Evolutionary conservation across 345 rosid genomes (phyloP), one percentile per base, ranked within the genome.

Genomic region (Angophora floribunda): DNA sequence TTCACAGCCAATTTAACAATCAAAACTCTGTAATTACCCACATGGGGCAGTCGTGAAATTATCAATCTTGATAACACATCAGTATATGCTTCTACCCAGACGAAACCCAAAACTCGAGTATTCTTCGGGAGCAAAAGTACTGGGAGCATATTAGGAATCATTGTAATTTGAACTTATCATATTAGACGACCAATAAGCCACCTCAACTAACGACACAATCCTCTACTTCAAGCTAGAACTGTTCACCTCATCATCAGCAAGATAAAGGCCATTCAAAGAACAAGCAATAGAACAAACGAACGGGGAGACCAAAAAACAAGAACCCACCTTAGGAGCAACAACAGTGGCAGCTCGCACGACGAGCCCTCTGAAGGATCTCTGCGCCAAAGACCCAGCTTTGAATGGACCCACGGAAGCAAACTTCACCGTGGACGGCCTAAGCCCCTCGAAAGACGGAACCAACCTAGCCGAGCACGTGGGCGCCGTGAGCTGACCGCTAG

Each of bases 261-360:
- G 36, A 49, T 30, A 30, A 28, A 87, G 49, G 45, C 47, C 59
- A 85, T n/a, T 30, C 36, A 26, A 13, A 51, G 30, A 16, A 41
- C 5, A 61, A 65, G 6, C 19, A 15, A 13, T 13, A 41, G 52
- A 22, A 47, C 32, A 47, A 26, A 87, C 12, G 28, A 45, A 87
- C 80, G 36, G 21, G 15, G 32, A 24, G 59, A 50, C 55, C 1
- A 67, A 61, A 36, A 30, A 1, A 4, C 52, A 55, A 85, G 45
- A 52, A 41, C 52, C 79, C 80, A 98, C 99, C 98, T 97, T 98
- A 26, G 99, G 99, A 85, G 99, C 98, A n/a, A 98, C 98, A 6
- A 92, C 94, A 19, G 97, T 89, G 82, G 99, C 98, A 86, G 99
- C 99, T 91, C 91, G 94, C 19, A 97, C 96, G 87, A 97, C 95